These are phyloP conservation scores for Lindgomyces ingoldianus DNA, from an alignment of 495 filamentous ascomycete species.

Conservation along the genomic window DNA sequence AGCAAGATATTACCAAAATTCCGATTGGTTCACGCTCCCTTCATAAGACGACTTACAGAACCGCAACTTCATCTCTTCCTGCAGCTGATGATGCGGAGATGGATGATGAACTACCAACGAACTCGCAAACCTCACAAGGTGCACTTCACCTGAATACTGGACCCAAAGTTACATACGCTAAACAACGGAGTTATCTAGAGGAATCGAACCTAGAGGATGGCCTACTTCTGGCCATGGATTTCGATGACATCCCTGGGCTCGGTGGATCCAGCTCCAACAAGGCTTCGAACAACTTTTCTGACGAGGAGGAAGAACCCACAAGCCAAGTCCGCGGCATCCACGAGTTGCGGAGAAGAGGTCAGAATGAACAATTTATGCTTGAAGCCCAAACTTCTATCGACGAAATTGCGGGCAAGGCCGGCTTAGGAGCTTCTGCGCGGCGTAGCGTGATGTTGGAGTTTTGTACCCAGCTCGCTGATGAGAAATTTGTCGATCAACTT, in stretches of 20 bases:
- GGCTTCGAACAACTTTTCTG: constrained; percentile 49
- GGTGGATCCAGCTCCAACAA: constrained; percentile 13
- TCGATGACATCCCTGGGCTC: constrained; percentile 20
- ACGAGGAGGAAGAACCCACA: constrained; percentile 54
- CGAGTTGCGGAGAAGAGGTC: constrained; percentile 83
- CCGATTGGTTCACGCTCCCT: constrained; percentile 1
- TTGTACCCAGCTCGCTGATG: constrained; percentile 57
- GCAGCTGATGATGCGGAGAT: constrained; percentile 25
- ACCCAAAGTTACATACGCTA: constrained; percentile 61
- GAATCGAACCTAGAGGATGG: constrained; percentile 46
- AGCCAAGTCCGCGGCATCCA: constrained; percentile 72
- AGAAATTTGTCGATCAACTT: constrained; percentile 73
- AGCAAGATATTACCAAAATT: constrained; percentile 24
- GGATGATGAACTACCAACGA: constrained; percentile 4
- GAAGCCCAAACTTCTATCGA: constrained; percentile 82
- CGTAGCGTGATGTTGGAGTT: constrained; percentile 63
- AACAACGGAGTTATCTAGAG: constrained; percentile 60
- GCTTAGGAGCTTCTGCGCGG: constrained; percentile 51
- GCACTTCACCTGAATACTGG: neutral
- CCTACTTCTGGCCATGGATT: constrained; percentile 31
- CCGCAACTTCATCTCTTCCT: neutral
- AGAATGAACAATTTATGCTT: constrained; percentile 76
- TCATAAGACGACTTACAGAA: neutral
- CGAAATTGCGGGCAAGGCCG: constrained; percentile 65
- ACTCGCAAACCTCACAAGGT: constrained; percentile 32